These are phyloP conservation scores for Aspergillus funiculosus DNA, from an alignment of 495 filamentous ascomycete genomes.

Conservation along the genomic window DNA sequence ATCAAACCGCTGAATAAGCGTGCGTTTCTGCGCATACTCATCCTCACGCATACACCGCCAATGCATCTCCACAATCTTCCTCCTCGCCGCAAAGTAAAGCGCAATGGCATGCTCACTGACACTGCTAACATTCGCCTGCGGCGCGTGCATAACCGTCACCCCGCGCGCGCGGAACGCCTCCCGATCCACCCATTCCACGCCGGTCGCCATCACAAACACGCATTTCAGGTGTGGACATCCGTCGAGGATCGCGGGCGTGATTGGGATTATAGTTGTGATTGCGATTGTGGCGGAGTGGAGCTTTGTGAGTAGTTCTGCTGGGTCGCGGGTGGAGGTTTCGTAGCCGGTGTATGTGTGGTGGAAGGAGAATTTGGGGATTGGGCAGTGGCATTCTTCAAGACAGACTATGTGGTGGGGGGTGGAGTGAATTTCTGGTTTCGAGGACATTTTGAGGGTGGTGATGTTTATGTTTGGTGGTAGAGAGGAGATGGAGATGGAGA, in stretches of 20 bases:
- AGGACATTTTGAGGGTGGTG: background rate
- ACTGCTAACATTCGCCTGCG: conserved; percentile 43
- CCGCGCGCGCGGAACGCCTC: conserved; percentile 38
- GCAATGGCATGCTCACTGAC: conserved; percentile 51
- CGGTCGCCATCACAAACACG: conserved; percentile 47
- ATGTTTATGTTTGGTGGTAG: too few species aligned
- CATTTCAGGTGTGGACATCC: conserved; percentile 37
- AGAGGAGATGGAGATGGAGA: too few species aligned
- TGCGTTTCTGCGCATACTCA: background rate
- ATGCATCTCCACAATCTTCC: conserved; percentile 38
- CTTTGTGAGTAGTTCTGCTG: conserved; percentile 30
- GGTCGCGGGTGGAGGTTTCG: conserved; percentile 30
- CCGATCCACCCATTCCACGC: conserved; percentile 47
- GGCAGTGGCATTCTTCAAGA: conserved; percentile 42
- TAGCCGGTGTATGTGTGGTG: conserved; percentile 29
- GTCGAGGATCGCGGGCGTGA: conserved; percentile 32
- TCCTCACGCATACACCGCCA: background rate
- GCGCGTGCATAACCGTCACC: conserved; percentile 43
- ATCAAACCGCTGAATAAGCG: background rate
- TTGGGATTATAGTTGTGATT: conserved; percentile 35
- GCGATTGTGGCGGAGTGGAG: conserved; percentile 46
- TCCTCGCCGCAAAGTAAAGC: conserved; percentile 48
- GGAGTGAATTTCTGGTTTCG: background rate
- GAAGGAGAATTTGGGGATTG: conserved; percentile 37
- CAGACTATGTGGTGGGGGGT: conserved; percentile 38